These are phyloP conservation scores for Viola odorata DNA, from an alignment of 345 rosid genomes.

Conservation along the genomic window DNA sequence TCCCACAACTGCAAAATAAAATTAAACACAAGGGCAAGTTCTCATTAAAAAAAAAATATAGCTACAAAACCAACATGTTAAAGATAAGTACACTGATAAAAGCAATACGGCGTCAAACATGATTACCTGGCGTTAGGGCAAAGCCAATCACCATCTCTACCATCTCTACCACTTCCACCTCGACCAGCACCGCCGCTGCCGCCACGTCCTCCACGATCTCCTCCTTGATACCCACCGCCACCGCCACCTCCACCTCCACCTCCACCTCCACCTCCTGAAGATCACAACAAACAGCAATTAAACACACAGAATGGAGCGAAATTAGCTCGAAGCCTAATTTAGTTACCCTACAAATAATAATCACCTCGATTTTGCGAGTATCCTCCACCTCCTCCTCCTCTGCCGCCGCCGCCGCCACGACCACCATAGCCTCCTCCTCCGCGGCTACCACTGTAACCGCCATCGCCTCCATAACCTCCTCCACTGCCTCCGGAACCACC, in stretches of 20 bases:
- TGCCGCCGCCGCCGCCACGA: conserved; percentile 13
- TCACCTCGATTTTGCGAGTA: conserved; percentile 41
- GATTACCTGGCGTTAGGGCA: conserved; percentile 82
- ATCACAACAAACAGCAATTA: conserved; percentile 9
- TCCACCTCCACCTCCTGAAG: conserved; percentile 45
- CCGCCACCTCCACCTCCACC: conserved; percentile 61
- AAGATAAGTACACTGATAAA: too few species aligned
- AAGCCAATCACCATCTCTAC: conserved; percentile 94
- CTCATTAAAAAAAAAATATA: conserved; percentile 18
- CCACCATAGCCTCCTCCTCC: conserved; percentile 25
- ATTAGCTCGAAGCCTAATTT: not conserved
- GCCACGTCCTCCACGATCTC: conserved; percentile 55
- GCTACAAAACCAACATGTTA: too few species aligned
- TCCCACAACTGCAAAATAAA: conserved; percentile 75
- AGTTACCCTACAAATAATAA: conserved; percentile 1
- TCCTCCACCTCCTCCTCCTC: conserved; percentile 20
- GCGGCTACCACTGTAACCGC: conserved; percentile 29
- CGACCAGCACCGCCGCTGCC: conserved; percentile 60
- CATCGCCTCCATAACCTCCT: conserved; percentile 35
- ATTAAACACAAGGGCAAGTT: conserved; percentile 24
- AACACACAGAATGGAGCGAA: conserved; percentile 1
- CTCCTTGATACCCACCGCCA: conserved; percentile 39
- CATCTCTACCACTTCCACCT: conserved; percentile 62
- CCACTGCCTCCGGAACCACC: conserved; percentile 30
- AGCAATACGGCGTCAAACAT: too few species aligned